Conservation (phyloP, 257 asterid species). For the Asclepias syriaca region DNA sequence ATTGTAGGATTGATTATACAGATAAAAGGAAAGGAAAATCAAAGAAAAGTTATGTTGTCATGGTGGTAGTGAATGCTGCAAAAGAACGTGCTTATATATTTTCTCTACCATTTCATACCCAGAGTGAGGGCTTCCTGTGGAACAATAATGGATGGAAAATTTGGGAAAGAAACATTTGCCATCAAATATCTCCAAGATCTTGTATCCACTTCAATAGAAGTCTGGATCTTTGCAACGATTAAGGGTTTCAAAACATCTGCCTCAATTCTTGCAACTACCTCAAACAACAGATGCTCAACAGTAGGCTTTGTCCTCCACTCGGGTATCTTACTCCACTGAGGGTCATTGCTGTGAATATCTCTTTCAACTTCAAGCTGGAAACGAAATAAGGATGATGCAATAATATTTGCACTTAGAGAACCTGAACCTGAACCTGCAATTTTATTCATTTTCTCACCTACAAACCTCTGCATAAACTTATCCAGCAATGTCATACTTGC, state of each 20-base stretch:
- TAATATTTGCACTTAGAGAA: constrained; percentile 40
- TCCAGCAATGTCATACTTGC: constrained; percentile 39
- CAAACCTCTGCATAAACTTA: constrained; percentile 31
- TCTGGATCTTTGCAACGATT: constrained; percentile 44
- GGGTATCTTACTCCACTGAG: constrained; percentile 59
- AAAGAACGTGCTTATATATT: not conserved
- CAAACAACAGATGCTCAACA: constrained; percentile 53
- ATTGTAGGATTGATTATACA: not conserved
- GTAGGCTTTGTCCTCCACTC: constrained; percentile 83
- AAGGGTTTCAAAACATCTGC: constrained; percentile 53
- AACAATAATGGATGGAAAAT: constrained; percentile 58
- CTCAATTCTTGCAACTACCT: constrained; percentile 57
- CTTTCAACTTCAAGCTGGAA: constrained; percentile 70
- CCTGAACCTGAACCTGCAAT: constrained; percentile 31
- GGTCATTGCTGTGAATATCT: constrained; percentile 44
- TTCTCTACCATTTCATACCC: constrained; percentile 72
- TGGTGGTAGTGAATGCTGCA: not conserved
- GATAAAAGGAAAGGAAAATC: not conserved
- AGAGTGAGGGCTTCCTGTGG: constrained; percentile 75
- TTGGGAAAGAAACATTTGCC: constrained; percentile 70
- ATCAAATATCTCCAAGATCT: constrained; percentile 62
- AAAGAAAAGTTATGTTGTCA: not conserved
- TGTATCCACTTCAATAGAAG: constrained; percentile 47
- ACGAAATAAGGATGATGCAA: constrained; percentile 46
- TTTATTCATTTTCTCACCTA: constrained; percentile 23